Percentiles rank a stretch among this genome's conserved stretches.
These are phyloP conservation scores for Microthlaspi erraticum DNA, from an alignment of 345 rosid species.

Conservation along the genomic window DNA sequence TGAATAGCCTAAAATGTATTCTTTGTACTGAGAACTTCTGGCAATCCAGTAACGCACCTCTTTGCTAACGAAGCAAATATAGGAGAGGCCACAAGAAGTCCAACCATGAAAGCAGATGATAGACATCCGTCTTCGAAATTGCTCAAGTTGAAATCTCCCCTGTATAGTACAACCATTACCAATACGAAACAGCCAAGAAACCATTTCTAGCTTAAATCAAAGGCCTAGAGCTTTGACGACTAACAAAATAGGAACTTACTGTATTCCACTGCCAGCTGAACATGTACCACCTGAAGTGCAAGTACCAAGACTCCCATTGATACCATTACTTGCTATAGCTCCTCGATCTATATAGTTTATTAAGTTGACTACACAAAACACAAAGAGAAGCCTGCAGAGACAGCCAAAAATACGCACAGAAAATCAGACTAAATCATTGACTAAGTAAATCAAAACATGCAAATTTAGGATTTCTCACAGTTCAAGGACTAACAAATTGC, in stretches of 20 bases:
- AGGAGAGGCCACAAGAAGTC: conserved; percentile 91
- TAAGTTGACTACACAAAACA: conserved; percentile 85
- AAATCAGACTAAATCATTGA: background rate
- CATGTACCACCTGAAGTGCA: conserved; percentile 77
- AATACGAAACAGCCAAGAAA: conserved; percentile 6
- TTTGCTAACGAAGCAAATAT: conserved; percentile 88
- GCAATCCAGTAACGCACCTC: conserved; percentile 52
- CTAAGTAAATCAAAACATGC: background rate
- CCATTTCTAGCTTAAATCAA: too few relatives aligned
- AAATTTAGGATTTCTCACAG: background rate
- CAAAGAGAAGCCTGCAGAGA: conserved; percentile 71
- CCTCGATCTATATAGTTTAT: conserved; percentile 92
- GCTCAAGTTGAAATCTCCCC: conserved; percentile 82
- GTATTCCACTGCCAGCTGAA: conserved; percentile 82
- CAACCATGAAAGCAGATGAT: conserved; percentile 98
- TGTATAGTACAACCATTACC: conserved; percentile 36
- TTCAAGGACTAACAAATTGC: conserved; percentile 5
- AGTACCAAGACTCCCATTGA: conserved; percentile 72
- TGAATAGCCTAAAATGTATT: background rate
- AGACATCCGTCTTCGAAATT: conserved; percentile 90
- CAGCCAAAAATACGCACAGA: background rate
- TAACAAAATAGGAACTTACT: conserved; percentile 51
- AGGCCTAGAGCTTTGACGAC: too few relatives aligned
- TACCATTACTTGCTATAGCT: conserved; percentile 95
- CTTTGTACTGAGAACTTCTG: background rate